Evolutionary conservation across 2,329 filamentous ascomycete genomes (phyloP).

Genomic region (Xylariaceae sp.): DNA sequence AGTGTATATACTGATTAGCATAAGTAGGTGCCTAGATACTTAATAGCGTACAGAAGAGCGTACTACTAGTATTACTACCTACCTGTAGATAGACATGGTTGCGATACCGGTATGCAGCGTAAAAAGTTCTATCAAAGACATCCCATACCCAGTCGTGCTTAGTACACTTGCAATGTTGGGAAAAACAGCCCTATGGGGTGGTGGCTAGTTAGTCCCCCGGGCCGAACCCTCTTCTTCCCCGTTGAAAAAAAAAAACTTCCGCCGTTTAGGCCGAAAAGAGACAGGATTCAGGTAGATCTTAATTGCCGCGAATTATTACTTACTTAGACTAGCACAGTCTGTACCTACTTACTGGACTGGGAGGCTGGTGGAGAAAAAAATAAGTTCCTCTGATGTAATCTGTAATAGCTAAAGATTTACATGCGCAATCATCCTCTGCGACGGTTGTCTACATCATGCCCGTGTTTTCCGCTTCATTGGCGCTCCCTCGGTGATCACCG

Average conservation of each 20-base stretch:
- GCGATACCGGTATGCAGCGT: too few species aligned
- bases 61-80: too few species aligned
- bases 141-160: too few species aligned
- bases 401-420: background rate
- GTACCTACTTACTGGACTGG: background rate
- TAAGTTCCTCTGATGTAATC: background rate
- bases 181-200: background rate
- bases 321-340: too few species aligned
- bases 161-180: background rate
- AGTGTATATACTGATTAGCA: too few species aligned
- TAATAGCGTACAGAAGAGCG: too few species aligned
- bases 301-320: background rate
- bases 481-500: constrained; percentile 4
- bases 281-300: constrained; percentile 7
- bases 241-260: constrained; percentile 6
- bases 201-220: background rate
- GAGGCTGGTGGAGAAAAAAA: background rate
- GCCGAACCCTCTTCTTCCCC: constrained; percentile 1
- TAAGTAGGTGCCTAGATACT: too few species aligned
- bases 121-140: too few species aligned
- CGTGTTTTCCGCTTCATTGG: constrained; percentile 14
- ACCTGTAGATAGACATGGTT: too few species aligned
- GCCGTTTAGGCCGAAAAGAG: constrained; percentile 1
- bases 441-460: constrained; percentile 14
- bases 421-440: constrained; percentile 18